Evolutionary conservation across 768 basidiomycete species (phyloP).

Genomic region (Phylloporus sp.): DNA sequence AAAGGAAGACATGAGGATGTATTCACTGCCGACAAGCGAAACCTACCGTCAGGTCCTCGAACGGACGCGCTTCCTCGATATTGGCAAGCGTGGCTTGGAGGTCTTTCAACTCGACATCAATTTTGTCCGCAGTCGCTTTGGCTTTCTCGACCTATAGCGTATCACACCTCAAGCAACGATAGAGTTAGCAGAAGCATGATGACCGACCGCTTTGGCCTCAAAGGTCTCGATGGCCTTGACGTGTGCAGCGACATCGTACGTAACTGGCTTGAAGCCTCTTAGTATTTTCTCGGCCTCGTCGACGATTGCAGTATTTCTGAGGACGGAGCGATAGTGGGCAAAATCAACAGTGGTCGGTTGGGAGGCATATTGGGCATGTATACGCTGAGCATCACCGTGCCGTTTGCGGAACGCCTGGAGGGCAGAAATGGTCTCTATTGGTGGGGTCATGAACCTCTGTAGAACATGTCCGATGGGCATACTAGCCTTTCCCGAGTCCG

Average conservation of each 20-base stretch:
- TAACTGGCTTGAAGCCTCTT: conserved; percentile 87
- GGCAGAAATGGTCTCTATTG: conserved; percentile 79
- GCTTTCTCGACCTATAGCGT: conserved; percentile 73
- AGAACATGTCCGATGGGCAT: neutral
- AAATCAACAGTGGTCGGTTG: conserved; percentile 87
- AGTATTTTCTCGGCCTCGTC: conserved; percentile 90
- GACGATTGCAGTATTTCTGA: conserved; percentile 91
- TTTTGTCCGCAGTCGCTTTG: conserved; percentile 83
- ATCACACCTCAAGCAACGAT: conserved; percentile 5
- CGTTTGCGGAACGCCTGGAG: conserved; percentile 97
- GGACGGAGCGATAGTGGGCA: conserved; percentile 81
- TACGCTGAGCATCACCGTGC: conserved; percentile 80
- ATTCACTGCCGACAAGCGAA: neutral
- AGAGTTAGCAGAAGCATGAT: neutral
- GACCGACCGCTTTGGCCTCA: conserved; percentile 87
- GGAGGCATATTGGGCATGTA: conserved; percentile 55
- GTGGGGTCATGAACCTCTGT: conserved; percentile 1
- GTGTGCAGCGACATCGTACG: conserved; percentile 86
- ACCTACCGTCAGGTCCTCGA: conserved; percentile 92
- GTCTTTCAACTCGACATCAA: conserved; percentile 85
- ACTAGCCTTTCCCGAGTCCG: conserved; percentile 79
- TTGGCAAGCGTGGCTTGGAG: conserved; percentile 92
- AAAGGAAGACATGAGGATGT: neutral
- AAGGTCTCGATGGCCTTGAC: conserved; percentile 96
- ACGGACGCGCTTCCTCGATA: conserved; percentile 95